Base-by-base conservation (phyloP, 129 eudicot genomes). In the Ambrosia artemisiifolia region DNA sequence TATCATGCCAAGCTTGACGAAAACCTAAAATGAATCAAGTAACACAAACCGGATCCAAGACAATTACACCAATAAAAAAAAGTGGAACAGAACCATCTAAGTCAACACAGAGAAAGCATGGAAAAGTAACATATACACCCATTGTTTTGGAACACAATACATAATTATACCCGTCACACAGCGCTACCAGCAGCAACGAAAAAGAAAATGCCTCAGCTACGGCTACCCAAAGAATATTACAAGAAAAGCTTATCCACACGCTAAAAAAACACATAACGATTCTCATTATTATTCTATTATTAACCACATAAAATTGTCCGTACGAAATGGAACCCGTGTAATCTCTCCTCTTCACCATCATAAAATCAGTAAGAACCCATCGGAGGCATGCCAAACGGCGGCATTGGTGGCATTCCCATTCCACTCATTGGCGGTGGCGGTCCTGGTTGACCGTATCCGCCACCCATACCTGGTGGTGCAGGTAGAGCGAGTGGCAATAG, bases 311-410 rank as follows among this genome's bases (percentile, higher is more conserved):
- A 44, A 51, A 19, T 56, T 49, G 59, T 34, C 67, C 50, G 35
- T 70, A 60, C 80, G 59, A 54, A 70, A 56, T 35, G 76, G 78
- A 72, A 67, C 53, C 70, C 63, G 36, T 19, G 32, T 50, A 28
- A 50, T 35, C 44, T 66, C 56, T 56, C 70, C 80, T 20, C 64
- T 49, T 65, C 66, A 28, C 34, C 63, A 33, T 67, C 35, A 65
- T 53, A 28, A 43, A 33, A 73, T 86, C 80, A 87, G 74, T 90
- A 90, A 34, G 81, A 60, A 9, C 91, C 91, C 96, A 90, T 90
- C 50, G 85, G 89, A 19, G 94, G 96, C 96, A 90, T 90, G 59
- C 96, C 96, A 64, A 65, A 90, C n/a, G 94, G 87, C 20, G 91
- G 90, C 96, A 89, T 89, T 48, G 96, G 92, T 3, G 96, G 81